Conservation (phyloP, 805 yeast species). For the Saccharomycopsis sp. region DNA sequence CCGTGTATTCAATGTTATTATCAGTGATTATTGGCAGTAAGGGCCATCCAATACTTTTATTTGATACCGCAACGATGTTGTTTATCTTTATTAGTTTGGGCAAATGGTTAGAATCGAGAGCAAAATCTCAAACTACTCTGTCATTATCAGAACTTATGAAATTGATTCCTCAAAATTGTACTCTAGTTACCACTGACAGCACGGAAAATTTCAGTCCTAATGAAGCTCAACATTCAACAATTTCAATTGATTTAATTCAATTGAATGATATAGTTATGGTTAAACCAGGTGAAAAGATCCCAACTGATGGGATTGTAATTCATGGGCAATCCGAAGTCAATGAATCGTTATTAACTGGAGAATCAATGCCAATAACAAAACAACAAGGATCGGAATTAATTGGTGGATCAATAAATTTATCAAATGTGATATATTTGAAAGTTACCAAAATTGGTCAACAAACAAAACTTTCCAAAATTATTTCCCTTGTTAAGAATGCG, state of each 20-base stretch:
- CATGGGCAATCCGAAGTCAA: conserved; percentile 79
- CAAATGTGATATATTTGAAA: conserved; percentile 59
- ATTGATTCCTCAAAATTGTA: conserved; percentile 71
- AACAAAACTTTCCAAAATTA: conserved; percentile 84
- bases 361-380: conserved; percentile 70
- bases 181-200: conserved; percentile 42
- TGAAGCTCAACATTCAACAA: conserved; percentile 29
- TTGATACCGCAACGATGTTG: conserved; percentile 85
- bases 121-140: conserved; percentile 88
- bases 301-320: conserved; percentile 83
- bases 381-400: conserved; percentile 53
- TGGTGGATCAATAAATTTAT: conserved; percentile 89
- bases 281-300: conserved; percentile 80
- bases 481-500: conserved; percentile 79
- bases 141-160: conserved; percentile 78
- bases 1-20: conserved; percentile 52
- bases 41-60: conserved; percentile 51
- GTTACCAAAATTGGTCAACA: conserved; percentile 72
- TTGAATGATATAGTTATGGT: conserved; percentile 68
- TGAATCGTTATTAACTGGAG: conserved; percentile 91
- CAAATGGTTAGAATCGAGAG: conserved; percentile 83
- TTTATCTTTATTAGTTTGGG: conserved; percentile 81
- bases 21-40: conserved; percentile 37
- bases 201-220: not conserved
- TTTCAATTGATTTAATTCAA: conserved; percentile 76